Evolutionary conservation across 2,329 filamentous ascomycete genomes (phyloP).

Genomic region (Keithomyces neogunnii): DNA sequence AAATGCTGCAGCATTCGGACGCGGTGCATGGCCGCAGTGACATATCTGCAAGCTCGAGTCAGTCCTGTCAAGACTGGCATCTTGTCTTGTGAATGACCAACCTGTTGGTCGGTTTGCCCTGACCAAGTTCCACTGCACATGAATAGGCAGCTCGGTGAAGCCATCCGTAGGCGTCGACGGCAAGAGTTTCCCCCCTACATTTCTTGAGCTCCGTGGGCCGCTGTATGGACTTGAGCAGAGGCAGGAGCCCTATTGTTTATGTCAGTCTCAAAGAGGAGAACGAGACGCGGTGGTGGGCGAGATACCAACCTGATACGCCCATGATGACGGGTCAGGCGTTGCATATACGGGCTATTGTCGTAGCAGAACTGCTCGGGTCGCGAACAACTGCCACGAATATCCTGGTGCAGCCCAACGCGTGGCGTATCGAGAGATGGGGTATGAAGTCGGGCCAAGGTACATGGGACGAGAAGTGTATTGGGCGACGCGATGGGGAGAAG

Average conservation of each 20-base stretch:
- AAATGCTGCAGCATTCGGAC: conserved; percentile 93
- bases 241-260: conserved; percentile 60
- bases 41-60: conserved; percentile 49
- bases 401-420: not conserved
- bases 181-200: conserved; percentile 78
- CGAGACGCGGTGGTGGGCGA: not conserved
- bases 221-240: conserved; percentile 92
- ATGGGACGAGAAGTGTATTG: not conserved
- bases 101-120: conserved; percentile 82
- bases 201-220: conserved; percentile 80
- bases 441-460: not conserved
- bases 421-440: not conserved
- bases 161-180: conserved; percentile 98
- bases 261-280: not conserved
- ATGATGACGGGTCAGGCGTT: conserved; percentile 14
- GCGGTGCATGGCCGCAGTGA: conserved; percentile 82
- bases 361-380: not conserved
- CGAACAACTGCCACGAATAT: not conserved
- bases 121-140: conserved; percentile 83
- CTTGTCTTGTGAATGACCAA: conserved; percentile 32
- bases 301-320: conserved; percentile 27
- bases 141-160: conserved; percentile 86
- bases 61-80: not conserved
- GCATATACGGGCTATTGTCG: not conserved
- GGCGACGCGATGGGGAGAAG: not conserved